A percentile compares a stretch with the other conserved stretches of the same genome.
Evolutionary conservation across 2,329 filamentous ascomycete species (phyloP).

Genomic region (Domatiomyces globalis): DNA sequence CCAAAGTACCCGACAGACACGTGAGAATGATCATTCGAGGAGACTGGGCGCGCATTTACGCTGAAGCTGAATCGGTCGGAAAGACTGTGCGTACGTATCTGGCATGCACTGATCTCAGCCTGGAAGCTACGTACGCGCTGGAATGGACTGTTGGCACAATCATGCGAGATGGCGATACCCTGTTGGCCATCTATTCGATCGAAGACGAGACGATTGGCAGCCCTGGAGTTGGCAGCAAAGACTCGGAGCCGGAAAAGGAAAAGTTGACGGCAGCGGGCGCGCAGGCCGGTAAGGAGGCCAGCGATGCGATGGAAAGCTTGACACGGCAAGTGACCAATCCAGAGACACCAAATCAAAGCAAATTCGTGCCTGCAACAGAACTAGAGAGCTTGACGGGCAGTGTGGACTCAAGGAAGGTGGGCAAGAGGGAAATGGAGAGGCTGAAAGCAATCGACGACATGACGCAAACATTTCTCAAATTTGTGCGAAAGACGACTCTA

Average conservation of each 20-base stretch:
- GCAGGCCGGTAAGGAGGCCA: slow-evolving; percentile 62
- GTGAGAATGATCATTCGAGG: slow-evolving; percentile 84
- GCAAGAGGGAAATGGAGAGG: slow-evolving; percentile 61
- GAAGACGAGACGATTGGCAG: slow-evolving; percentile 57
- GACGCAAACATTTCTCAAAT: slow-evolving; percentile 66
- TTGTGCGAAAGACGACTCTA: slow-evolving; percentile 78
- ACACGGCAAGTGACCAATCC: slow-evolving; percentile 29
- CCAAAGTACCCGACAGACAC: slow-evolving; percentile 63
- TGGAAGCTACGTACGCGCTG: slow-evolving; percentile 84
- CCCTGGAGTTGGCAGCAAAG: slow-evolving; percentile 7
- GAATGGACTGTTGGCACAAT: slow-evolving; percentile 98
- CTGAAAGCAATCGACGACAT: slow-evolving; percentile 69
- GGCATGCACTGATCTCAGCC: slow-evolving; percentile 88
- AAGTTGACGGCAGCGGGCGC: slow-evolving; percentile 47
- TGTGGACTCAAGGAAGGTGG: slow-evolving; percentile 37
- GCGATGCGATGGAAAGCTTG: slow-evolving; percentile 54
- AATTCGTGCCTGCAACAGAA: slow-evolving; percentile 25
- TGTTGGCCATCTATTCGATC: slow-evolving; percentile 84
- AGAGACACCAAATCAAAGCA: slow-evolving; percentile 16
- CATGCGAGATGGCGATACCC: slow-evolving; percentile 80
- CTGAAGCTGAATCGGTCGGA: slow-evolving; percentile 64
- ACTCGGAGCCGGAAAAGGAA: slow-evolving; percentile 30
- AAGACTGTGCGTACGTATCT: slow-evolving; percentile 76
- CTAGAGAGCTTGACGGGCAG: slow-evolving; percentile 30
- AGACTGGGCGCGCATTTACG: slow-evolving; percentile 51